Percentiles rank a stretch among this genome's conserved stretches.
Evolutionary conservation across 192 early-diverging fungal species (phyloP).

Genomic region (Backusella australiensis): DNA sequence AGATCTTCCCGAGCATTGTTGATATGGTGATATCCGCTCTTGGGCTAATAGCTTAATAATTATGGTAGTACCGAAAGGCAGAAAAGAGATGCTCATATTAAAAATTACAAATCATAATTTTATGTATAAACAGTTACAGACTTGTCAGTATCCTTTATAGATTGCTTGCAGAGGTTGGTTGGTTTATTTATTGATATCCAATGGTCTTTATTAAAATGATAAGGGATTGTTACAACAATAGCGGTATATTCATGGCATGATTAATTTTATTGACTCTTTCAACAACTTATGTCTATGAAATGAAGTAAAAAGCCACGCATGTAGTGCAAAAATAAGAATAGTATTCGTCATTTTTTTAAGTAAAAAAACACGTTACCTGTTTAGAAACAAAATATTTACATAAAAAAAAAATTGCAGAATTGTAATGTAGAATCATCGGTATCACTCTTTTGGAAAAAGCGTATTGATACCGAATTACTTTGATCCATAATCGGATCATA

Average conservation of each 20-base stretch:
- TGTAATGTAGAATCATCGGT: background rate
- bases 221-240: background rate
- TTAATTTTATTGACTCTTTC: background rate
- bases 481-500: too few relatives aligned
- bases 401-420: background rate
- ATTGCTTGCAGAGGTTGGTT: too few relatives aligned
- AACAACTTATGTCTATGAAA: background rate
- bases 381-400: background rate
- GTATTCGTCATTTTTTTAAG: background rate
- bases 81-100: too few relatives aligned
- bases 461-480: too few relatives aligned
- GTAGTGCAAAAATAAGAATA: background rate
- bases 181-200: background rate
- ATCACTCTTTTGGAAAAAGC: too few relatives aligned
- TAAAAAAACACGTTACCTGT: background rate
- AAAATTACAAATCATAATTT: too few relatives aligned
- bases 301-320: background rate
- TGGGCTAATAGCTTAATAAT: too few relatives aligned
- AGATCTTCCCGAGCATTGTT: background rate
- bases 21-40: background rate
- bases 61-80: too few relatives aligned
- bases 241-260: background rate
- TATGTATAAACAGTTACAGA: too few relatives aligned
- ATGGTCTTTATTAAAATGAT: background rate
- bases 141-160: too few relatives aligned